phyloP scores from a whole-genome alignment of 2,329 filamentous ascomycete species.

The Xylariales sp. region DNA sequence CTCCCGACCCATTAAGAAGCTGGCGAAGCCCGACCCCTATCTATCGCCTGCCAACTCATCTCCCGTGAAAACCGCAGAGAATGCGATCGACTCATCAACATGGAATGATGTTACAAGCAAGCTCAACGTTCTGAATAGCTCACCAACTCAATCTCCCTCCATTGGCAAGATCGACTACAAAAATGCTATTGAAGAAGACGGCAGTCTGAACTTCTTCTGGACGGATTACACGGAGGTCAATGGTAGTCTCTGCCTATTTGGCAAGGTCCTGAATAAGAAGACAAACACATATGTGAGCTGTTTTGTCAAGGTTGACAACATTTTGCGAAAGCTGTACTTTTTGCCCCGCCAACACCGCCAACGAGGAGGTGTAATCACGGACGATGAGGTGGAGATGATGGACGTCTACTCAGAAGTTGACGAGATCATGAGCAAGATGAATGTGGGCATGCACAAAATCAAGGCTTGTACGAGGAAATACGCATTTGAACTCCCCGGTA shows the following conservation, averaged over 20 bases:
- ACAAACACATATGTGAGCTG: slow-evolving; percentile 78
- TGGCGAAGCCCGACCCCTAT: slow-evolving; percentile 62
- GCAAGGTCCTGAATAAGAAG: slow-evolving; percentile 89
- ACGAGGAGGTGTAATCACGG: slow-evolving; percentile 60
- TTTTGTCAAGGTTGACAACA: slow-evolving; percentile 94
- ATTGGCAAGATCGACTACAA: slow-evolving; percentile 79
- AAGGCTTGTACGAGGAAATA: slow-evolving; percentile 89
- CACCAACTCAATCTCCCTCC: slow-evolving; percentile 55
- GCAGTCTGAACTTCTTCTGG: slow-evolving; percentile 93
- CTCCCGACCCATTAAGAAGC: slow-evolving; percentile 71
- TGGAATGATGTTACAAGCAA: slow-evolving; percentile 87
- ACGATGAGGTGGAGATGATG: slow-evolving; percentile 77
- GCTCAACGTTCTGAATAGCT: slow-evolving; percentile 78
- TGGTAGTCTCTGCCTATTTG: slow-evolving; percentile 88
- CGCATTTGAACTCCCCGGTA: slow-evolving; percentile 83
- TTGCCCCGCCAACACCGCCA: slow-evolving; percentile 67
- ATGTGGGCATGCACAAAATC: slow-evolving; percentile 87
- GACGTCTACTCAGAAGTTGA: slow-evolving; percentile 91
- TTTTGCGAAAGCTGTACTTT: slow-evolving; percentile 89
- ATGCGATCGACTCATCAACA: slow-evolving; percentile 69
- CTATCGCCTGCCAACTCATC: slow-evolving; percentile 75
- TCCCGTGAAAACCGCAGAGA: slow-evolving; percentile 56
- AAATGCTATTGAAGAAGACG: slow-evolving; percentile 90
- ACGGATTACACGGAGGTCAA: slow-evolving; percentile 92
- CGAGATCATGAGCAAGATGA: slow-evolving; percentile 78